Conservation (phyloP, 768 basidiomycete genomes). For the Melanogaster broomeanus region DNA sequence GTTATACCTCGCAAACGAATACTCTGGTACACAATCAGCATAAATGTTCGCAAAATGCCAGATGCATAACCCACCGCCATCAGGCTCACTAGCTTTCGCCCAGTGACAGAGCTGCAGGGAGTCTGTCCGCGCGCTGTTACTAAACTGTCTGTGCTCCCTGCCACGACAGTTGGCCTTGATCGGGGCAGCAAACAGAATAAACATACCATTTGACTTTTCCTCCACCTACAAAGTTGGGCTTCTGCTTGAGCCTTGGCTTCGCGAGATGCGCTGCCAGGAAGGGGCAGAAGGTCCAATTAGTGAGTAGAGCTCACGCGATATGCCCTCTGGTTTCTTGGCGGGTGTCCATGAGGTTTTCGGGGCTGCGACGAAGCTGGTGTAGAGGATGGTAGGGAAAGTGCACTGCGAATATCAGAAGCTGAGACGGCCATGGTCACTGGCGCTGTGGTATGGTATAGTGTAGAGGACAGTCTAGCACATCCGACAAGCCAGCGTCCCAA, state of each 20-base stretch:
- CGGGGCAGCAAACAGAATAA: background rate
- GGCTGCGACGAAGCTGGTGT: slow-evolving; percentile 40
- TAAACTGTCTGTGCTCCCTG: slow-evolving; percentile 80
- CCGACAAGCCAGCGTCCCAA: too few species aligned
- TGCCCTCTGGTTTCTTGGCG: slow-evolving; percentile 80
- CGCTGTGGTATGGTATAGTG: too few species aligned
- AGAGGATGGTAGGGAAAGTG: slow-evolving; percentile 63
- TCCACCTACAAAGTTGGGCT: slow-evolving; percentile 69
- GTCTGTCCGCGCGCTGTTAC: slow-evolving; percentile 69
- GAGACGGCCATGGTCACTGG: slow-evolving; percentile 67
- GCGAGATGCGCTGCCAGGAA: slow-evolving; percentile 77
- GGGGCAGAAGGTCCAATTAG: slow-evolving; percentile 95
- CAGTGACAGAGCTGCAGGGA: slow-evolving; percentile 79
- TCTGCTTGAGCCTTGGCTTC: slow-evolving; percentile 85
- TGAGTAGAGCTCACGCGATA: slow-evolving; percentile 89
- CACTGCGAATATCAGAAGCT: slow-evolving; percentile 83
- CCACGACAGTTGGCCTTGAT: background rate
- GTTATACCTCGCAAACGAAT: slow-evolving; percentile 85
- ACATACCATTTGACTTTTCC: slow-evolving; percentile 72
- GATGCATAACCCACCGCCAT: slow-evolving; percentile 48
- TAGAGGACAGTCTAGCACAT: too few species aligned
- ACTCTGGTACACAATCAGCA: slow-evolving; percentile 46
- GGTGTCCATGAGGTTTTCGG: slow-evolving; percentile 43
- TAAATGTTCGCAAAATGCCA: background rate
- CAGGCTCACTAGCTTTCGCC: slow-evolving; percentile 64